Percentiles rank a stretch among this genome's conserved stretches.
phyloP scores from a whole-genome alignment of 2,329 filamentous ascomycete species.

The Aspergillus neotritici region DNA sequence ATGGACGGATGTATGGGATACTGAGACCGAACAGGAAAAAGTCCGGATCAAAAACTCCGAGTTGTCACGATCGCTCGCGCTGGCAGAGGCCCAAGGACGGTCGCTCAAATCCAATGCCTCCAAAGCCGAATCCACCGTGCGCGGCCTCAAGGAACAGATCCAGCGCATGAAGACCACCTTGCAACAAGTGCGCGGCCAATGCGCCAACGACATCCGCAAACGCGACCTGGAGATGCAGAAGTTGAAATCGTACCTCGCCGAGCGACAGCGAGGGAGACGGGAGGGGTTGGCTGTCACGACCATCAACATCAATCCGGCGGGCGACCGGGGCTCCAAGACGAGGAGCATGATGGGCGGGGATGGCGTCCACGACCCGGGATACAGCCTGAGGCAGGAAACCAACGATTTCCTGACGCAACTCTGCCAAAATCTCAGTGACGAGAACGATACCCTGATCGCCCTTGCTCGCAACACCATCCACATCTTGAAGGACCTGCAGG shows the following conservation, averaged over 20 bases:
- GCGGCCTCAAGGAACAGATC: slow-evolving; percentile 78
- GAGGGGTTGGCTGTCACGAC: slow-evolving; percentile 49
- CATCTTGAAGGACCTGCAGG: slow-evolving; percentile 59
- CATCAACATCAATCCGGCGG: slow-evolving; percentile 42
- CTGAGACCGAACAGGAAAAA: slow-evolving; percentile 39
- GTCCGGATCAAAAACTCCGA: slow-evolving; percentile 52
- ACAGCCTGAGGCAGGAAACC: slow-evolving; percentile 77
- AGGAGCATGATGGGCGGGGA: slow-evolving; percentile 29
- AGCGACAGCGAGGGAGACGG: slow-evolving; percentile 56
- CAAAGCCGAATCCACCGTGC: slow-evolving; percentile 66
- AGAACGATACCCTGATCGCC: slow-evolving; percentile 76
- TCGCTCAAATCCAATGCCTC: slow-evolving; percentile 64
- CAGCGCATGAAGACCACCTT: slow-evolving; percentile 71
- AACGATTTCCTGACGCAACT: slow-evolving; percentile 84
- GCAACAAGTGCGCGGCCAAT: slow-evolving; percentile 76
- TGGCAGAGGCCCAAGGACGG: slow-evolving; percentile 65
- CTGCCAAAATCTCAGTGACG: slow-evolving; percentile 76
- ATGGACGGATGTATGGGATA: slow-evolving; percentile 7
- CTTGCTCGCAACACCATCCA: slow-evolving; percentile 67
- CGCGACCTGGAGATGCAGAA: slow-evolving; percentile 83
- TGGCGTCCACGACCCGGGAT: slow-evolving; percentile 50
- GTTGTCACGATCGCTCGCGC: slow-evolving; percentile 51
- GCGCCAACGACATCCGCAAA: slow-evolving; percentile 84
- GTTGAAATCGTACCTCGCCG: slow-evolving; percentile 78
- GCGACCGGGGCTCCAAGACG: slow-evolving; percentile 28